Evolutionary conservation across 148 eudicot genomes (phyloP), one percentile per base, ranked within the genome.

Genomic region (Mesembryanthemum crystallinum): DNA sequence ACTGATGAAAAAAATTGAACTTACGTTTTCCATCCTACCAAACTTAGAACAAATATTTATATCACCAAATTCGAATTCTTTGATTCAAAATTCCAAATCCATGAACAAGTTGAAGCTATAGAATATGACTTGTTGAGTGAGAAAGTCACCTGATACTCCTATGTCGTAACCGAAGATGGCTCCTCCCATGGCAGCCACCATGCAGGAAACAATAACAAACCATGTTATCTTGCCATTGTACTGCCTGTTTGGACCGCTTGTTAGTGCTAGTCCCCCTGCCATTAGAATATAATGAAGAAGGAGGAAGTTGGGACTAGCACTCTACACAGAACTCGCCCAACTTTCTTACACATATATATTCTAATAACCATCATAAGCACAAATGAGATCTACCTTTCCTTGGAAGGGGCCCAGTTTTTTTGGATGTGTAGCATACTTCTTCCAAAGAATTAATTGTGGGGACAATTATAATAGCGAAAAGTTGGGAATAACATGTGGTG

Each of bases 131-230:
- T 35, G 39, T 35, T 35, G 51, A 45, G 57, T 52, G 57, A 52
- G 35, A 59, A 23, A 49, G 7, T 45, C 23, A 85, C 89, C 89
- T 79, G 87, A 79, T 54, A 86, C 79, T 37, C 89, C 89, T 57
- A 79, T 79, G 58, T 86, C 87, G 23, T 86, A 86, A 67, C 86
- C 87, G 29, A 84, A 84, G 30, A 84, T 80, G 24, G 79, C 73
- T 61, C 87, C 87, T 67, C 89, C 87, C 68, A 78, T 72, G 62
- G 83, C 84, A 30, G 85, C 85, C 60, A 84, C 71, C 39, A 80
- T 54, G 77, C 89, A 86, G 29, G 85, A 77, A 32, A 67, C 55
- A 12, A 57, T 13, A 29, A 75, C 79, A 24, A 63, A 76, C 57
- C 62, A 70, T 3, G 76, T 76, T 13, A 75, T 37, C 67, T 45